phyloP scores from a whole-genome alignment of 148 eudicot genomes.

The Chenopodium suecicum region DNA sequence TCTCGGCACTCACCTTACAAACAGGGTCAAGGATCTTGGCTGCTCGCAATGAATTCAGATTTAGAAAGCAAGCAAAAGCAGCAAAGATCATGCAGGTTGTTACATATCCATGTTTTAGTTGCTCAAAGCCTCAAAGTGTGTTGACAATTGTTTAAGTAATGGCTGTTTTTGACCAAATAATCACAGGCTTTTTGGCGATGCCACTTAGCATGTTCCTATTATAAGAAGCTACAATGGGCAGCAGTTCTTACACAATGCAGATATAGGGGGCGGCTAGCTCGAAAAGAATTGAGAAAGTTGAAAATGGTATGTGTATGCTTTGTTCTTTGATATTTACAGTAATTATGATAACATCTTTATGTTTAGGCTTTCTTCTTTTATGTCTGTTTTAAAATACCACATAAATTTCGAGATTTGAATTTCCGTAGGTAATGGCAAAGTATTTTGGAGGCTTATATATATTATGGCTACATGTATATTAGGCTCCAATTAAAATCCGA shows the following conservation, averaged over 20 bases:
- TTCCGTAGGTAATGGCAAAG: neutral
- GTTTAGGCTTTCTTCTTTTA: neutral
- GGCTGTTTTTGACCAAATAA: constrained; percentile 18
- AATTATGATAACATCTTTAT: neutral
- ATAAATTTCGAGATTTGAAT: neutral
- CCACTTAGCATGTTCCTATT: constrained; percentile 49
- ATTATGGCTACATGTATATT: neutral
- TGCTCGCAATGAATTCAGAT: constrained; percentile 66
- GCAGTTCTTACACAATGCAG: constrained; percentile 69
- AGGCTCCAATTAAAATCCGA: constrained; percentile 7
- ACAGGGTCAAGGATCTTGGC: constrained; percentile 64
- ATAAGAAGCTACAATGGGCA: constrained; percentile 67
- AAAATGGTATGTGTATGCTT: constrained; percentile 62
- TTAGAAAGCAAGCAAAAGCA: constrained; percentile 61
- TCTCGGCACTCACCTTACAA: constrained; percentile 62
- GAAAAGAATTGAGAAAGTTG: constrained; percentile 64
- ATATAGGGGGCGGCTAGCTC: constrained; percentile 76
- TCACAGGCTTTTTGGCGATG: constrained; percentile 83
- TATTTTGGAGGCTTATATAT: neutral
- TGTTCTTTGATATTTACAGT: constrained; percentile 5
- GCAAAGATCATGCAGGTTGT: constrained; percentile 67
- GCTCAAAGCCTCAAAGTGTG: constrained; percentile 7
- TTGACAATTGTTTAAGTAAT: constrained; percentile 8
- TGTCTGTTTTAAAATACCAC: neutral
- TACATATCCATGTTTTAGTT: constrained; percentile 16